Percentiles rank a stretch among this genome's conserved stretches.
Evolutionary conservation across 768 basidiomycete species (phyloP).

Genomic region (Pulveroboletus ravenelii): DNA sequence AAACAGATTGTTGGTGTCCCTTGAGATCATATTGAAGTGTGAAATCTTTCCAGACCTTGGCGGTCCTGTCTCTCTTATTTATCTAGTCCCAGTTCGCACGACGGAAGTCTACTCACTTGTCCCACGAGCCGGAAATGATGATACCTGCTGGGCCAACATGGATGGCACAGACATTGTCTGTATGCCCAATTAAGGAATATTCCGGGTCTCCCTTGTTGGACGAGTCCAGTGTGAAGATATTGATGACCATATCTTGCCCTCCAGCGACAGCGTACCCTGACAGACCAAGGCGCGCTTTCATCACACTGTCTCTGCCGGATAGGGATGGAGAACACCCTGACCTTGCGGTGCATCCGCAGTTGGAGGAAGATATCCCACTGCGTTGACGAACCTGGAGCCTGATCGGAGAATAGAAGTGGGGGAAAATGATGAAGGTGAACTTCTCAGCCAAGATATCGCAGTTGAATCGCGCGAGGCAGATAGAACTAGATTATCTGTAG

Average conservation of each 20-base stretch:
- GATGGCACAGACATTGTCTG: constrained; percentile 85
- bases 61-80: constrained; percentile 56
- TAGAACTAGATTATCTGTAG: constrained; percentile 71
- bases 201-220: constrained; percentile 63
- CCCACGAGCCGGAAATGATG: constrained; percentile 96
- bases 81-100: not conserved
- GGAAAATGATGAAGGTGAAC: constrained; percentile 46
- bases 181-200: constrained; percentile 83
- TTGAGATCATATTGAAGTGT: constrained; percentile 65
- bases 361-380: constrained; percentile 75
- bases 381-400: constrained; percentile 74
- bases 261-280: constrained; percentile 83
- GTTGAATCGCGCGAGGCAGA: constrained; percentile 92
- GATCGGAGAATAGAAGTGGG: constrained; percentile 53
- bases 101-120: constrained; percentile 56
- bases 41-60: constrained; percentile 90
- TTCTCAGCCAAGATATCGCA: constrained; percentile 78
- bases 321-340: constrained; percentile 28
- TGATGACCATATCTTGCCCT: constrained; percentile 85
- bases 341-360: constrained; percentile 65
- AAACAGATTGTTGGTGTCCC: constrained; percentile 88
- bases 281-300: constrained; percentile 4
- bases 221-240: constrained; percentile 66
- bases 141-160: constrained; percentile 63
- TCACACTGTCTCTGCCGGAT: not conserved